Conservation (phyloP, 192 early-diverging fungal species). For the Gaertneriomyces semiglobifer region DNA sequence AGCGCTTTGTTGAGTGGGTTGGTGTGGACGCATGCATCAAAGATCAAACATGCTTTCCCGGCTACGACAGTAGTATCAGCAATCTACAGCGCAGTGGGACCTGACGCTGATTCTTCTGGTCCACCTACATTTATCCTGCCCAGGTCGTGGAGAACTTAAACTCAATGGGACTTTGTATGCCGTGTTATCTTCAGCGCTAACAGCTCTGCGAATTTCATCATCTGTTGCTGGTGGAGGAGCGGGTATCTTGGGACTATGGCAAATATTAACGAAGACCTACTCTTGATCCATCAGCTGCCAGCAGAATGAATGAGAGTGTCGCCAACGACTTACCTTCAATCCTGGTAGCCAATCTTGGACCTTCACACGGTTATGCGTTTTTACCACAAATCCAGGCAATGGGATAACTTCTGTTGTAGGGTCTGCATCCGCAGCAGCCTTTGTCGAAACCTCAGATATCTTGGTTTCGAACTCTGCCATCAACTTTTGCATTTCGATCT, state of each 20-base stretch:
- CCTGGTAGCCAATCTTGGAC: constrained; percentile 33
- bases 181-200: constrained; percentile 57
- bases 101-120: neutral
- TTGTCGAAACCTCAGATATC: too few species aligned
- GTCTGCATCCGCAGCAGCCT: neutral
- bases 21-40: constrained; percentile 68
- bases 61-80: constrained; percentile 18
- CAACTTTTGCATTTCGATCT: too few species aligned
- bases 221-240: constrained; percentile 55
- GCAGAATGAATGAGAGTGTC: constrained; percentile 3
- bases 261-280: constrained; percentile 65
- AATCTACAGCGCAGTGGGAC: neutral
- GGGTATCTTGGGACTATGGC: constrained; percentile 53
- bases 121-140: constrained; percentile 50
- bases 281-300: neutral
- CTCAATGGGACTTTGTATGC: constrained; percentile 65
- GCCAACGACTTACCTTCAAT: constrained; percentile 32
- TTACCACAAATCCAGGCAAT: constrained; percentile 54
- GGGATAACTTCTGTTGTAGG: constrained; percentile 39
- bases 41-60: constrained; percentile 50
- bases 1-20: constrained; percentile 50
- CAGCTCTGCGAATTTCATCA: constrained; percentile 60
- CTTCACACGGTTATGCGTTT: constrained; percentile 37
- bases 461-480: too few species aligned
- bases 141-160: constrained; percentile 48